These are phyloP conservation scores for Citropsis articulata DNA, from an alignment of 345 rosid genomes.

Conservation along the genomic window DNA sequence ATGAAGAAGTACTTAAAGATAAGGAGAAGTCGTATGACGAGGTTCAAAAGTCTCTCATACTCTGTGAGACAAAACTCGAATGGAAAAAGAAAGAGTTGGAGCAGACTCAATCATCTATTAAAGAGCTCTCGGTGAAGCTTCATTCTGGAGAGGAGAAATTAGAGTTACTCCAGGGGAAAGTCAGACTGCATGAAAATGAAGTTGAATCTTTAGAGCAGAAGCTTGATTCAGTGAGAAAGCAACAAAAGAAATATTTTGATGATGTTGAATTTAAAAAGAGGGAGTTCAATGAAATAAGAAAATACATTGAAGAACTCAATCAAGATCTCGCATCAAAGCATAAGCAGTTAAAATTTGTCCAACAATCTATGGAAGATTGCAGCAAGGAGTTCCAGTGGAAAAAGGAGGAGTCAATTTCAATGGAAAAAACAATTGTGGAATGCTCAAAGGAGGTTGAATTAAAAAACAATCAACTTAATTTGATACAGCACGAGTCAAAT, in stretches of 20 bases:
- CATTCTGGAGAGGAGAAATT: constrained; percentile 18
- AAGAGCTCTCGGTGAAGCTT: constrained; percentile 18
- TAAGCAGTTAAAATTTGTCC: constrained; percentile 17
- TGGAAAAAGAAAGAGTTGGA: background rate
- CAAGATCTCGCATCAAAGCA: background rate
- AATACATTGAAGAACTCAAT: background rate
- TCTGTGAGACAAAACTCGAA: constrained; percentile 2
- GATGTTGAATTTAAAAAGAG: constrained; percentile 16
- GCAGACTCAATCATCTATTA: constrained; percentile 14
- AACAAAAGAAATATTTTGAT: background rate
- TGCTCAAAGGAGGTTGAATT: constrained; percentile 8
- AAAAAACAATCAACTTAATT: constrained; percentile 22
- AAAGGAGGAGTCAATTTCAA: constrained; percentile 17
- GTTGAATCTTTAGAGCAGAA: constrained; percentile 19
- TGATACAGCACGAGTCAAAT: constrained; percentile 6
- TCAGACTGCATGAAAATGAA: background rate
- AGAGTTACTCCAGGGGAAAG: background rate
- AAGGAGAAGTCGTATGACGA: constrained; percentile 13
- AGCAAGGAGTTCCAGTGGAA: constrained; percentile 11
- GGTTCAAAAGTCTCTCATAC: constrained; percentile 9
- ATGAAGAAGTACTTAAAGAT: constrained; percentile 2
- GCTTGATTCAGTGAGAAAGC: constrained; percentile 14
- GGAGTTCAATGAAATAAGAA: background rate
- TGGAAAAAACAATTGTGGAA: constrained; percentile 18
- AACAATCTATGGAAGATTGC: constrained; percentile 20